Evolutionary conservation across 2,329 filamentous ascomycete species (phyloP), one percentile per base, ranked within the genome.

Genomic region (Fusarium penzigii): DNA sequence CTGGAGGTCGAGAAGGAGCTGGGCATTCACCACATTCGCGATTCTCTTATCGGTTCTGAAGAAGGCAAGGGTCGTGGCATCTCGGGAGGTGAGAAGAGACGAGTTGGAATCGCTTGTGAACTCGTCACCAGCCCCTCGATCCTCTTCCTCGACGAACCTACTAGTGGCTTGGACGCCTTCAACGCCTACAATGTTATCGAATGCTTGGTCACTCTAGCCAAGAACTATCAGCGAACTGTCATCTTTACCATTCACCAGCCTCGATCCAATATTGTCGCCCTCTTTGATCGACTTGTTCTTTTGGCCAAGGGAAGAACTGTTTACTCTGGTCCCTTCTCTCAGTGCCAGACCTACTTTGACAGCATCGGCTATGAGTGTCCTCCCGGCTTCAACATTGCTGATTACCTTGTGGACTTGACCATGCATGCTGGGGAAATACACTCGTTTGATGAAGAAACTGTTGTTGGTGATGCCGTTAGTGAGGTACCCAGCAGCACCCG

Each of bases 191-290:
- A 99, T 59, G 94, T 99, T 39, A 86, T 99, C 25, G 94, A 99
- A 70, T 97, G 92, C 65, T 81, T 99, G 10, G 93, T 97, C 39
- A 96, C 89, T 1, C 76, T 99, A 42, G 94, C 95, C 46, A 97
- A 96, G 77, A 94, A 86, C 40, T 99, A 97, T 76, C 95, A 97
- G 74, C 84, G 95, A 55, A 99, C 95, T 1, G 92, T 99, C 49
- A 89, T 99, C 56, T 97, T 99, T 75, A 99, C 94, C 13, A 99
- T 99, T 58, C 94, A 99, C 70, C 94, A 99, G 67, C 94, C 94
- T 38, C 85, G 95, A 61, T 99, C 94, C 11, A 99, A 99, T 72
- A 99, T 99, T 66, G 94, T 97, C 17, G 94, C 94, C 10, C 81
- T 99, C 3, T 99, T 99, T 68, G 94, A 99, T 69, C 86, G 93